Evolutionary conservation across 495 filamentous ascomycete species (phyloP).

Genomic region (Amorphotheca resinae): DNA sequence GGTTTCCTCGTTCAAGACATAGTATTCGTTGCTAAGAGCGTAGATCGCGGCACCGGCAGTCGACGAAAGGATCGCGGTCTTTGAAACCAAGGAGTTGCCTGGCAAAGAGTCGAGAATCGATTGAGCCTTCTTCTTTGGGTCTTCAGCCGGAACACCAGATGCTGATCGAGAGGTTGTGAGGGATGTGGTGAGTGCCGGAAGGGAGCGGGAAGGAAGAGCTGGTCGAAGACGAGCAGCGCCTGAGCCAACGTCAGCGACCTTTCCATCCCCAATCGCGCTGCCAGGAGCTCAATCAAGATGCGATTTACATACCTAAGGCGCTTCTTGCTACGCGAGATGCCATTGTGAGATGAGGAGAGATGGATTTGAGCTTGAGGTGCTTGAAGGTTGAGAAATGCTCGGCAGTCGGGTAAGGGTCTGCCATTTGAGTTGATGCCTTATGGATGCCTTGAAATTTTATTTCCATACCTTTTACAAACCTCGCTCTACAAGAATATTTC

Average conservation of each 20-base stretch:
- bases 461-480: no score
- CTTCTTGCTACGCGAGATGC: constrained; percentile 87
- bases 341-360: constrained; percentile 59
- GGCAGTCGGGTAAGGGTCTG: constrained; percentile 11
- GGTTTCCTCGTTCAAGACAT: constrained; percentile 96
- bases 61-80: constrained; percentile 91
- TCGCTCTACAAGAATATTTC: no score
- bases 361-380: constrained; percentile 18
- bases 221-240: constrained; percentile 84
- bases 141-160: constrained; percentile 67
- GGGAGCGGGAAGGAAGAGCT: constrained; percentile 49
- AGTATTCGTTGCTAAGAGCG: constrained; percentile 98
- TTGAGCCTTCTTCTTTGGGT: constrained; percentile 89
- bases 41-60: constrained; percentile 81
- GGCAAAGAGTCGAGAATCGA: constrained; percentile 85
- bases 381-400: constrained; percentile 12
- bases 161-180: constrained; percentile 44
- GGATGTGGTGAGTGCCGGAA: constrained; percentile 57
- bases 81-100: constrained; percentile 75
- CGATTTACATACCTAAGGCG: constrained; percentile 64
- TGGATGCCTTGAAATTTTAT: constrained; percentile 4
- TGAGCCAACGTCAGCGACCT: constrained; percentile 29
- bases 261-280: constrained; percentile 13
- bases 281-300: constrained; percentile 1
- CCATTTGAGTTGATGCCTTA: constrained; percentile 15